Conservation (phyloP, 2,329 filamentous ascomycete genomes). For the Lanzia echinophila region DNA sequence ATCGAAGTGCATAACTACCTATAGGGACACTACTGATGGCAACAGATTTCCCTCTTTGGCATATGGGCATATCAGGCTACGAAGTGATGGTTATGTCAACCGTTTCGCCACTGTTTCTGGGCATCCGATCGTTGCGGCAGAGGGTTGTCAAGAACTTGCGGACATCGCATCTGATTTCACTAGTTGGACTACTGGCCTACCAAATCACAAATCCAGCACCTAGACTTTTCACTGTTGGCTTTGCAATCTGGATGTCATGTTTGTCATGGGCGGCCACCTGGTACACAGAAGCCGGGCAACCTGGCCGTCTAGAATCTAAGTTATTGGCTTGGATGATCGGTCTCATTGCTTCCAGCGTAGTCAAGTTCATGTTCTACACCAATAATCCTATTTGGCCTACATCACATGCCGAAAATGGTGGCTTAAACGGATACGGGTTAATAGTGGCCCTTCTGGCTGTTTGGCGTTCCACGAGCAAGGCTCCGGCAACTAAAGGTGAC, state of each 20-base stretch:
- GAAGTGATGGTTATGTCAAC: slow-evolving; percentile 84
- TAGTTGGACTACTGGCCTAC: slow-evolving; percentile 74
- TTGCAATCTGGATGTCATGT: slow-evolving; percentile 73
- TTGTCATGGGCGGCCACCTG: slow-evolving; percentile 80
- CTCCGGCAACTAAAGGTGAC: slow-evolving; percentile 39
- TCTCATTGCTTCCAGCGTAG: slow-evolving; percentile 74
- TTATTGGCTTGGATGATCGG: slow-evolving; percentile 76
- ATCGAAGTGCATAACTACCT: background rate
- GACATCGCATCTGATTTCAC: slow-evolving; percentile 67
- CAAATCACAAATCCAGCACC: slow-evolving; percentile 63
- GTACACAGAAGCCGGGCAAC: slow-evolving; percentile 68
- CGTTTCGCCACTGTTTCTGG: slow-evolving; percentile 72
- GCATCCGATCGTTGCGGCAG: slow-evolving; percentile 60
- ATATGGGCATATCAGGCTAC: slow-evolving; percentile 98
- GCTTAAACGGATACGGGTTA: slow-evolving; percentile 83
- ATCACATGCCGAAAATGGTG: slow-evolving; percentile 82
- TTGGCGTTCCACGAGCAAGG: slow-evolving; percentile 65
- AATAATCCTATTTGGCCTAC: slow-evolving; percentile 98
- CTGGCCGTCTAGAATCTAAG: slow-evolving; percentile 70
- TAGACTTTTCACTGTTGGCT: slow-evolving; percentile 74
- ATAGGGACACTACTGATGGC: slow-evolving; percentile 12
- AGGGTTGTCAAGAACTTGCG: slow-evolving; percentile 63
- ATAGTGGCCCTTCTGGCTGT: slow-evolving; percentile 68
- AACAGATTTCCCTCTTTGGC: slow-evolving; percentile 88
- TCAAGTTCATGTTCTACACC: slow-evolving; percentile 88